phyloP scores from a whole-genome alignment of 78 protist genomes.

The Planoprotostelium fungivorum region DNA sequence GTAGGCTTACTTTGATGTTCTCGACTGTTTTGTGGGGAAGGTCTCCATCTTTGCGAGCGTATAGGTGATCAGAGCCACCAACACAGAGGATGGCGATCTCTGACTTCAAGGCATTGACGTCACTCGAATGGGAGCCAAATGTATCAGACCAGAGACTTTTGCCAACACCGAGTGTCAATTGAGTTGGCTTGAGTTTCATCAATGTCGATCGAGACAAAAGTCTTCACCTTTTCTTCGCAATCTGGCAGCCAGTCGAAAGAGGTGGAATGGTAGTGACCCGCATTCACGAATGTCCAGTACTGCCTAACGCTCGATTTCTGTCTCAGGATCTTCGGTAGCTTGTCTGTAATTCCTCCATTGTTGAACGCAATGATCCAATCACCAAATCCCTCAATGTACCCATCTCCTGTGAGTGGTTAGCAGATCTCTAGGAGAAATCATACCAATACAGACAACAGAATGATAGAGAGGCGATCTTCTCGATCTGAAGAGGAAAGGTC shows the following conservation, averaged over 20 bases:
- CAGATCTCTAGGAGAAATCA: not conserved
- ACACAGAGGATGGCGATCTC: not conserved
- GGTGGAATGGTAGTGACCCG: not conserved
- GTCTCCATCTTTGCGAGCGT: not conserved
- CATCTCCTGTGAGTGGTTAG: not conserved
- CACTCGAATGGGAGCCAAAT: too few relatives aligned
- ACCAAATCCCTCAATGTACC: not conserved
- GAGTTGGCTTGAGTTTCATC: too few relatives aligned
- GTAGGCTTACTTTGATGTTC: not conserved
- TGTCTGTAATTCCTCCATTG: not conserved
- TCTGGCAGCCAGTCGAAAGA: not conserved
- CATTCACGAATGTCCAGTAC: not conserved
- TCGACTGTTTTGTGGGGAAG: not conserved
- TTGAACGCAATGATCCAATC: not conserved
- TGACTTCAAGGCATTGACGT: not conserved
- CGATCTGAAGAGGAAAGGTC: not conserved
- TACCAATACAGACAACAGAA: not conserved
- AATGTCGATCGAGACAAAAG: too few relatives aligned
- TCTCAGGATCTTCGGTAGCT: not conserved
- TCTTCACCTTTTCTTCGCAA: not conserved
- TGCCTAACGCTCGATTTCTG: not conserved
- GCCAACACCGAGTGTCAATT: not conserved
- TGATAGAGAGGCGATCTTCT: not conserved
- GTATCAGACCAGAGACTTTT: too few relatives aligned
- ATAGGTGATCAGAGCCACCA: not conserved